Percentiles rank a stretch among this genome's conserved stretches.
phyloP scores from a whole-genome alignment of 2,329 filamentous ascomycete species.

The Ophiosphaerella narmari region DNA sequence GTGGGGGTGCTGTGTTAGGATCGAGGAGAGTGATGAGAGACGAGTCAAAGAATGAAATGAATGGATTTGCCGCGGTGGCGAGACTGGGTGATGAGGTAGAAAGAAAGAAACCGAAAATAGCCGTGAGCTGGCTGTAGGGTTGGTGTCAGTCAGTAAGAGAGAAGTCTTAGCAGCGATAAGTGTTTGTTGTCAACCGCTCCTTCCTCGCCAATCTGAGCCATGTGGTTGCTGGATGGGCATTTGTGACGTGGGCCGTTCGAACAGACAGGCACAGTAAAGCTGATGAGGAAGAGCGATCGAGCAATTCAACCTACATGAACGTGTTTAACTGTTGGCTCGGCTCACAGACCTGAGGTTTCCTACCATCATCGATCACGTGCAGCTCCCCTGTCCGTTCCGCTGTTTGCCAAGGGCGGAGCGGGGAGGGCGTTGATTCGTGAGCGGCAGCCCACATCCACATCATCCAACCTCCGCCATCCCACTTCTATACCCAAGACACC shows the following conservation, averaged over 20 bases:
- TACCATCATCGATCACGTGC: too few species aligned
- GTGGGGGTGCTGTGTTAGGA: not conserved
- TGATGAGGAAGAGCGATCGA: constrained; percentile 11
- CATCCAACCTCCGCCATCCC: constrained; percentile 35
- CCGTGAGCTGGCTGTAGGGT: constrained; percentile 25
- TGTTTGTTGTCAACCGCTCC: constrained; percentile 21
- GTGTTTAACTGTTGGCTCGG: not conserved
- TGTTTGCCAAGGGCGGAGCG: constrained; percentile 31
- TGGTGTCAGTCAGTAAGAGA: constrained; percentile 17
- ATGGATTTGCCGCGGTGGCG: constrained; percentile 24
- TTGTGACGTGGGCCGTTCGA: constrained; percentile 6
- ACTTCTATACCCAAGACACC: constrained; percentile 38
- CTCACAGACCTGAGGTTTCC: not conserved
- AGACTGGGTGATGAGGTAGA: constrained; percentile 7
- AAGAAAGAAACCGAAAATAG: constrained; percentile 29
- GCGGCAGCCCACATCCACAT: constrained; percentile 22
- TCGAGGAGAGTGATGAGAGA: constrained; percentile 10
- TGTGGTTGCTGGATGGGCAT: constrained; percentile 5
- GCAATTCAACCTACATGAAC: not conserved
- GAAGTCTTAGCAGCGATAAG: constrained; percentile 4
- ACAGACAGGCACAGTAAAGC: not conserved
- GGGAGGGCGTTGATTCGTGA: constrained; percentile 30
- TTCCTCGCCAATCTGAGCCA: constrained; percentile 22
- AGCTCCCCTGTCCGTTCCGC: constrained; percentile 19
- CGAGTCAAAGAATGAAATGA: constrained; percentile 24